Conservation (phyloP, 495 filamentous ascomycete genomes). For the Hypomontagnella monticulosa region DNA sequence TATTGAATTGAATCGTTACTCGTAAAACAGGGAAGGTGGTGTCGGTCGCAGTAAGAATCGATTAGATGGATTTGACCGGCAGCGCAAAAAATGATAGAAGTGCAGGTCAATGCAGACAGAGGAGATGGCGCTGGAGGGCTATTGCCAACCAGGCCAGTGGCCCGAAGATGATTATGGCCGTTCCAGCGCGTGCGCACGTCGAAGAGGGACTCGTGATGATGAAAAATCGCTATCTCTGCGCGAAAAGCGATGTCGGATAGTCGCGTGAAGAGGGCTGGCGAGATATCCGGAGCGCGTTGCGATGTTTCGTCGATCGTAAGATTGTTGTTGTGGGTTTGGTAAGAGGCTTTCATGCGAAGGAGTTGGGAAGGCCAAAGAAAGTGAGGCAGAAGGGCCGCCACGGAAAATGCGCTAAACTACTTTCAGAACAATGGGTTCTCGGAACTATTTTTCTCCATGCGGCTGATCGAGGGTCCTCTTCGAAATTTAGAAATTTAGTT, state of each 20-base stretch:
- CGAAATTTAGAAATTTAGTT: too few relatives aligned
- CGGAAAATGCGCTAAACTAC: constrained; percentile 32
- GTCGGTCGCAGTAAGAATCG: constrained; percentile 20
- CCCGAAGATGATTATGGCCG: constrained; percentile 35
- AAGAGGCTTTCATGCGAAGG: constrained; percentile 33
- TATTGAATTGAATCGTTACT: constrained; percentile 30
- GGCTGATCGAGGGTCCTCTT: constrained; percentile 7
- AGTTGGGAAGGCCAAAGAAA: constrained; percentile 18
- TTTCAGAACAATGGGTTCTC: constrained; percentile 18
- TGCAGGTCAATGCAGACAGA: constrained; percentile 29
- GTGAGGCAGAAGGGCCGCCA: constrained; percentile 31
- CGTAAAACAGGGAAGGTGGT: constrained; percentile 21
- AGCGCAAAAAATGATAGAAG: constrained; percentile 38
- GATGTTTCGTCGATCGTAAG: constrained; percentile 42
- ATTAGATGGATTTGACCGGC: constrained; percentile 8
- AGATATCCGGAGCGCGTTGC: constrained; percentile 52
- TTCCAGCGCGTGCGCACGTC: constrained; percentile 46
- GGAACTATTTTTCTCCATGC: constrained; percentile 36
- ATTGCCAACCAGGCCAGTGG: constrained; percentile 42
- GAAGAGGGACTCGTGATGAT: constrained; percentile 22
- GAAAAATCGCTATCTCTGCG: constrained; percentile 39
- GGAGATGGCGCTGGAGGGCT: constrained; percentile 41
- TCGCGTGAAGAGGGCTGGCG: constrained; percentile 42
- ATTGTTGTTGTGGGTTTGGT: constrained; percentile 46
- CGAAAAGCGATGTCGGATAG: constrained; percentile 38